A percentile compares a stretch with the other conserved stretches of the same genome.
Conservation (phyloP, 495 filamentous ascomycete species). For the Physcia stellaris region DNA sequence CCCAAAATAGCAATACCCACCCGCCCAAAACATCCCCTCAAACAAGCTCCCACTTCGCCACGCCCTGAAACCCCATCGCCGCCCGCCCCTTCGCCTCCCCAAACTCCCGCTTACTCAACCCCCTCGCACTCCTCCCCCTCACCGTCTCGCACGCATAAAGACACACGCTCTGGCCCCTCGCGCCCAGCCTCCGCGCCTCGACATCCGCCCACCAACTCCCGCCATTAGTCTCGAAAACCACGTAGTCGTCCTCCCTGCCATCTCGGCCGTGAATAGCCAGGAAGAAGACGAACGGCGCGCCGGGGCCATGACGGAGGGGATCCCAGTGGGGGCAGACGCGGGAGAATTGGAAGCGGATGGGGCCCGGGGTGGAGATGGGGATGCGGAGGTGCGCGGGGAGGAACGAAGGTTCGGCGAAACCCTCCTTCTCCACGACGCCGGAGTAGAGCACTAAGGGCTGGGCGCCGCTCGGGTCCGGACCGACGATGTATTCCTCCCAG, state of each 20-base stretch:
- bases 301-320: conserved; percentile 44
- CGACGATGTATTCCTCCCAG: conserved; percentile 71
- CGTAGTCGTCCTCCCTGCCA: conserved; percentile 50
- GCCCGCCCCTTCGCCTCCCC: conserved; percentile 40
- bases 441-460: conserved; percentile 38
- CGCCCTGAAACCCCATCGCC: conserved; percentile 45
- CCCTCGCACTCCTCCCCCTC: conserved; percentile 50
- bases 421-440: conserved; percentile 40
- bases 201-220: conserved; percentile 67
- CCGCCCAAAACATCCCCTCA: conserved; percentile 13
- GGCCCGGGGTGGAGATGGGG: conserved; percentile 33
- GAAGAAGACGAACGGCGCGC: conserved; percentile 49
- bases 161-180: conserved; percentile 49
- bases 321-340: conserved; percentile 72
- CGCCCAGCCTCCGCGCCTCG: conserved; percentile 46
- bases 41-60: conserved; percentile 61
- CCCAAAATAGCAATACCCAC: too few species aligned
- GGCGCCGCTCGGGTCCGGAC: conserved; percentile 30
- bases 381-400: conserved; percentile 45
- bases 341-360: conserved; percentile 63
- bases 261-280: conserved; percentile 52
- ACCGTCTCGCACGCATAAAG: conserved; percentile 50
- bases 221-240: conserved; percentile 53
- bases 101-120: conserved; percentile 55
- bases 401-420: conserved; percentile 47